Evolutionary conservation across 768 basidiomycete species (phyloP), one percentile per base, ranked within the genome.

Genomic region (Boletus subparvulus): DNA sequence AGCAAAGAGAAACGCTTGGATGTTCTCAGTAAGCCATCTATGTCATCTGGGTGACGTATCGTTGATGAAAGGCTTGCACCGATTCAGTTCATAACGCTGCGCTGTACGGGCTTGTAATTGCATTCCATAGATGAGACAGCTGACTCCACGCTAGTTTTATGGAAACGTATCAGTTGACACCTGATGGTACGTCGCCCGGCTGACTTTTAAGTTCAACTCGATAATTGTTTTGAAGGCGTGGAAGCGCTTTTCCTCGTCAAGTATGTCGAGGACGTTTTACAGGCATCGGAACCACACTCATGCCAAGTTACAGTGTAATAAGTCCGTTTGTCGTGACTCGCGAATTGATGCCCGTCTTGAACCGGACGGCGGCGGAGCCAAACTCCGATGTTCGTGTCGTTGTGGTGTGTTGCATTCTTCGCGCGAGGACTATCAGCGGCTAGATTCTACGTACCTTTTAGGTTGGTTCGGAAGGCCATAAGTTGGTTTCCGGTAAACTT

Each of bases 351-450:
- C 82, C 85, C 3, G 64, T 85, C 3, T 63, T 87, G 46, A 71
- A 69, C 40, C 67, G 73, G 50, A 87, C 87, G 1, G 79, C 83
- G 0, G 59, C 73, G 17, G 67, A 77, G 45, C 69, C 76, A 0
- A 70, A 71, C 24, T 75, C 83, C 0, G 87, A 88, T 56, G 85
- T 86, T 46, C 80, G 86, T 17, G 75, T 88, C 14, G 75, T 87
- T 11, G 78, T 81, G 52, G 85, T 86, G 56, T 41, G 80, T 58
- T 30, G 10, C n/a, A 6, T 47, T 30, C 6, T 3, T 32, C 14
- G 13, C 51, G 7, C 9, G 39, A 44, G 2, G 11, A 6, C 8
- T 24, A 14, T 33, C n/a, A 3, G 10, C 0, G 11, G 21, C 21
- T 21, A 21, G 21, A 21, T 21, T 24, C 10, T 28, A 46, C 33